phyloP scores from a whole-genome alignment of 2,329 filamentous ascomycete genomes.

The Sporothrix pallida region DNA sequence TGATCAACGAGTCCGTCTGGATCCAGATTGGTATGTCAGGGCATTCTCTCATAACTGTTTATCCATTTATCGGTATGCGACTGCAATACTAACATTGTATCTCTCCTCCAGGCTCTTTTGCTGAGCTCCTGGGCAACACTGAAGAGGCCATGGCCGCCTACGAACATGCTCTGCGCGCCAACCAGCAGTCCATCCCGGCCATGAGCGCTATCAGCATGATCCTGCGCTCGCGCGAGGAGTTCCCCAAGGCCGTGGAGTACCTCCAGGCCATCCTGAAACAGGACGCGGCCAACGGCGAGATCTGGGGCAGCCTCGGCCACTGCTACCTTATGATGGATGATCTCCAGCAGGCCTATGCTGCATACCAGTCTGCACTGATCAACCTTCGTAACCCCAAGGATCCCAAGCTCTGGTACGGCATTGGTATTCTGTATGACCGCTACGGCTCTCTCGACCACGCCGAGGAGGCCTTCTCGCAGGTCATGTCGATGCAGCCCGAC shows the following conservation, averaged over 20 bases:
- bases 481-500: constrained; percentile 97
- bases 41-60: background rate
- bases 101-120: constrained; percentile 69
- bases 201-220: constrained; percentile 96
- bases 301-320: constrained; percentile 96
- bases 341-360: constrained; percentile 92
- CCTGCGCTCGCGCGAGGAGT: constrained; percentile 88
- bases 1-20: constrained; percentile 85
- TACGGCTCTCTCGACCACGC: constrained; percentile 97
- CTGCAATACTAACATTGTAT: background rate
- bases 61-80: too few relatives aligned
- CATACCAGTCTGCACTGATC: constrained; percentile 93
- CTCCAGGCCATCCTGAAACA: constrained; percentile 89
- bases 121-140: constrained; percentile 84
- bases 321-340: constrained; percentile 99
- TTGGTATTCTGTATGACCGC: constrained; percentile 94
- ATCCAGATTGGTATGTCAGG: constrained; percentile 81
- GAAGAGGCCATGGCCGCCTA: constrained; percentile 91
- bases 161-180: constrained; percentile 85
- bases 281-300: constrained; percentile 87
- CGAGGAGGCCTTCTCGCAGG: constrained; percentile 96
- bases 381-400: constrained; percentile 95
- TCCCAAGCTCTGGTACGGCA: constrained; percentile 98
- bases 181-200: constrained; percentile 84
- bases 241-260: constrained; percentile 91